These are phyloP conservation scores for Globisporangium rhizosaccharum DNA, from an alignment of 352 stramenopile species.

Conservation along the genomic window DNA sequence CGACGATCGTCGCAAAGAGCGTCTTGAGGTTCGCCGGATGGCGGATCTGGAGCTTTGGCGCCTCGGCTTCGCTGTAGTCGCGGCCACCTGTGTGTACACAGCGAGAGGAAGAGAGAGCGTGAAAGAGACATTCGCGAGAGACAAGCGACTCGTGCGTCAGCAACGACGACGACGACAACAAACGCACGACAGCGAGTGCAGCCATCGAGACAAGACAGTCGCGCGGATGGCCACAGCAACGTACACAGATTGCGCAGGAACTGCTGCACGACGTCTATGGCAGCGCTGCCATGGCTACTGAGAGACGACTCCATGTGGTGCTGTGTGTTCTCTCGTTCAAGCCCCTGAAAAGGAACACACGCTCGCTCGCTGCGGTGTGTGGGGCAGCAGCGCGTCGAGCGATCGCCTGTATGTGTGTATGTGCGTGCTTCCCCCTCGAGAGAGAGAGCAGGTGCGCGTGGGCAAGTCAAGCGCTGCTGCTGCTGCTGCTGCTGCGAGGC, in stretches of 20 bases:
- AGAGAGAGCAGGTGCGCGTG: neutral
- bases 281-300: neutral
- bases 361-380: neutral
- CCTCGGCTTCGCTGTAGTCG: conserved; percentile 56
- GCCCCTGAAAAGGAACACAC: neutral
- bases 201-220: neutral
- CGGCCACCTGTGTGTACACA: conserved; percentile 32
- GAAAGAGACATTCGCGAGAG: neutral
- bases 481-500: neutral
- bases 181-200: neutral
- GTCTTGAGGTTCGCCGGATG: conserved; percentile 52
- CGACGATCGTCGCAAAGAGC: conserved; percentile 64
- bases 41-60: conserved; percentile 55
- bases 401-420: neutral
- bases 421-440: neutral
- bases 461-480: neutral
- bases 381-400: neutral
- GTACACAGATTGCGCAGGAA: conserved; percentile 18
- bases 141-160: neutral
- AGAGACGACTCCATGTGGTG: neutral
- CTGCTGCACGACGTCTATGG: conserved; percentile 9
- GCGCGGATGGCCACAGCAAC: neutral
- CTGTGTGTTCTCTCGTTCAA: neutral
- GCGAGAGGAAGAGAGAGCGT: neutral
- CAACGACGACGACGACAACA: neutral